Percentiles rank a stretch among this genome's conserved stretches.
These are phyloP conservation scores for Saraca asoca DNA, from an alignment of 331 rosid species.

Conservation along the genomic window DNA sequence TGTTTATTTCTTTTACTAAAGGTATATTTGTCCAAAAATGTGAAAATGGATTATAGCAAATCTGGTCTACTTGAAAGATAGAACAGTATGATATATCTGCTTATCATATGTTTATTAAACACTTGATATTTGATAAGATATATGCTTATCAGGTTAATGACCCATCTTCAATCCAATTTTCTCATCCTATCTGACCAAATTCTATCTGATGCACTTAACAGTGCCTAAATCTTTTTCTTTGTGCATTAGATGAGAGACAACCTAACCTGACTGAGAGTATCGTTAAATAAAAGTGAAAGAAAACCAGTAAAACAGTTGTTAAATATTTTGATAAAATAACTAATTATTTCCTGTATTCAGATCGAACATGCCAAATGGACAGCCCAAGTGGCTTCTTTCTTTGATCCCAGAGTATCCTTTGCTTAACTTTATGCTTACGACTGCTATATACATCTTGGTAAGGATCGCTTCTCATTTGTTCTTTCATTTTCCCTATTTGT, in stretches of 20 bases:
- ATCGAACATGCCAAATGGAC: constrained; percentile 88
- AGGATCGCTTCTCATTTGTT: constrained; percentile 28
- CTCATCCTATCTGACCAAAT: too few relatives aligned
- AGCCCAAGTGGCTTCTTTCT: constrained; percentile 98
- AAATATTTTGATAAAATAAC: constrained; percentile 4
- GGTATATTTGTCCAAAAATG: too few relatives aligned
- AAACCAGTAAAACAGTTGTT: constrained; percentile 19
- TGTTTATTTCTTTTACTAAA: too few relatives aligned
- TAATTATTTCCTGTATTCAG: constrained; percentile 45
- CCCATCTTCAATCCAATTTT: too few relatives aligned
- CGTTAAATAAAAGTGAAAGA: not conserved
- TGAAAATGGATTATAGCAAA: too few relatives aligned
- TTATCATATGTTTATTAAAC: too few relatives aligned
- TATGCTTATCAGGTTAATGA: too few relatives aligned
- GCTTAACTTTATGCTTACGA: constrained; percentile 94
- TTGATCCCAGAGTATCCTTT: constrained; percentile 83
- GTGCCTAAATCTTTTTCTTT: not conserved
- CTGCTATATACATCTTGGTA: constrained; percentile 81
- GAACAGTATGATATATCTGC: too few relatives aligned
- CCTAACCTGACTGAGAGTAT: not conserved
- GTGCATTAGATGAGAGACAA: constrained; percentile 20
- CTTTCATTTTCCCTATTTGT: not conserved
- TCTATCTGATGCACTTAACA: too few relatives aligned
- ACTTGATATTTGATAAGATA: too few relatives aligned
- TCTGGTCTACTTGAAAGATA: too few relatives aligned